These are phyloP conservation scores for Pestalotiopsis sp. DNA, from an alignment of 2,329 filamentous ascomycete species.

Conservation along the genomic window DNA sequence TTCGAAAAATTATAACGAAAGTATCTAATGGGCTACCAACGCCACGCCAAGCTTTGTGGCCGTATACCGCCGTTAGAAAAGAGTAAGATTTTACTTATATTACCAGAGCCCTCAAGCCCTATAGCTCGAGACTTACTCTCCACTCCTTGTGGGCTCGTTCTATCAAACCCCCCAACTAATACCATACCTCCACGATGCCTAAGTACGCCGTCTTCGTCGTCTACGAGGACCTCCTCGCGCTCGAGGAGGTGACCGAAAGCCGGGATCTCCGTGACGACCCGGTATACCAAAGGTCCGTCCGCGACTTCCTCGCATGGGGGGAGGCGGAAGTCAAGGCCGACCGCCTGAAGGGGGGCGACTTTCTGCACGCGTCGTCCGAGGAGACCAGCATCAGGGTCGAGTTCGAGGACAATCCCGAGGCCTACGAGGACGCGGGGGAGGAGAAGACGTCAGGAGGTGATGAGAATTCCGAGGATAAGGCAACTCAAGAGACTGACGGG, in stretches of 20 bases:
- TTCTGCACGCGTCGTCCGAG: background rate
- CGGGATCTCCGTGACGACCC: background rate
- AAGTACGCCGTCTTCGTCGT: background rate
- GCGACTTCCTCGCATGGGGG: background rate
- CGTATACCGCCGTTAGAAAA: too few species aligned
- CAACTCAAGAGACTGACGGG: background rate
- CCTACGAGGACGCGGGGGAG: background rate
- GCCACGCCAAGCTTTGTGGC: too few species aligned
- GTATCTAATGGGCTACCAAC: too few species aligned
- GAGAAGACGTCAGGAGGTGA: background rate
- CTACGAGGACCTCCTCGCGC: background rate
- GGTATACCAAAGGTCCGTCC: background rate
- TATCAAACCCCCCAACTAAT: too few species aligned
- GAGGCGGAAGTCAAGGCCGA: background rate
- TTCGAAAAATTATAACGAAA: too few species aligned
- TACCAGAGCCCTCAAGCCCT: too few species aligned
- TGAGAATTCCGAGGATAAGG: too few species aligned
- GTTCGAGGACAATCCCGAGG: background rate
- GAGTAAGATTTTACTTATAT: too few species aligned
- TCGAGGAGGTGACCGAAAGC: background rate
- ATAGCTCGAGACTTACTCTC: too few species aligned
- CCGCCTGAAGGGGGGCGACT: background rate
- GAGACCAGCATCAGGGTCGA: background rate
- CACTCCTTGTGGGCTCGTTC: too few species aligned
- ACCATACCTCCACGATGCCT: background rate